Percentiles rank a stretch among this genome's conserved stretches.
These are phyloP conservation scores for Coniferiporia weirii DNA, from an alignment of 1,284 basidiomycete species.

Conservation along the genomic window DNA sequence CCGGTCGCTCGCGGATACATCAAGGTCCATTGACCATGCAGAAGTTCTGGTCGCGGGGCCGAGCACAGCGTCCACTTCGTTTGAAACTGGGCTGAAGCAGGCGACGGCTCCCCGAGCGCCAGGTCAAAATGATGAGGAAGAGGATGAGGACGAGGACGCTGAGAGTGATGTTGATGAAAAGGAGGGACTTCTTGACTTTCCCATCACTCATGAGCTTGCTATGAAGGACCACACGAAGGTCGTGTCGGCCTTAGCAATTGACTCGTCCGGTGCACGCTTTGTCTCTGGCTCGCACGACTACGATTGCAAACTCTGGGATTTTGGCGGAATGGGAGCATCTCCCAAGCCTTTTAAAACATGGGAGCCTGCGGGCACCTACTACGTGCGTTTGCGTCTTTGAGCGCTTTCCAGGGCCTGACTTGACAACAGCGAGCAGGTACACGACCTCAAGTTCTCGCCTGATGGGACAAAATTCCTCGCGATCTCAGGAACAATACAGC, in stretches of 20 bases:
- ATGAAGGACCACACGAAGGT: constrained; percentile 96
- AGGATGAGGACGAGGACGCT: constrained; percentile 29
- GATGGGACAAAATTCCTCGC: constrained; percentile 83
- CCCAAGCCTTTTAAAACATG: constrained; percentile 93
- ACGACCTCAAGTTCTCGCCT: constrained; percentile 83
- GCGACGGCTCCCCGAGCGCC: neutral
- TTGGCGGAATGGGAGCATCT: constrained; percentile 88
- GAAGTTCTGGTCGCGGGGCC: too few species aligned
- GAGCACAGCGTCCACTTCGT: too few species aligned
- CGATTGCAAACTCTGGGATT: constrained; percentile 97
- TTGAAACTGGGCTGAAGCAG: too few species aligned
- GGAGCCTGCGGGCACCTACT: constrained; percentile 91
- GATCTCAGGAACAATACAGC: constrained; percentile 83
- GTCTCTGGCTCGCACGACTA: constrained; percentile 94
- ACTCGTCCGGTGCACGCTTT: constrained; percentile 89
- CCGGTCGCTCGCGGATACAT: neutral
- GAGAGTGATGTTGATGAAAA: constrained; percentile 34
- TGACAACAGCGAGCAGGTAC: constrained; percentile 50
- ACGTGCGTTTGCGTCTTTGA: constrained; percentile 49
- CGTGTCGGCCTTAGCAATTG: constrained; percentile 86
- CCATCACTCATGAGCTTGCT: constrained; percentile 81
- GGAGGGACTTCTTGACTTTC: constrained; percentile 63
- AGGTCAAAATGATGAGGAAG: constrained; percentile 36
- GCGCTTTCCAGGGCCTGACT: constrained; percentile 14
- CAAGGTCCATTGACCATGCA: neutral